phyloP scores from a whole-genome alignment of 2,329 filamentous ascomycete genomes.

The Phaeophleospora eucalypticola region DNA sequence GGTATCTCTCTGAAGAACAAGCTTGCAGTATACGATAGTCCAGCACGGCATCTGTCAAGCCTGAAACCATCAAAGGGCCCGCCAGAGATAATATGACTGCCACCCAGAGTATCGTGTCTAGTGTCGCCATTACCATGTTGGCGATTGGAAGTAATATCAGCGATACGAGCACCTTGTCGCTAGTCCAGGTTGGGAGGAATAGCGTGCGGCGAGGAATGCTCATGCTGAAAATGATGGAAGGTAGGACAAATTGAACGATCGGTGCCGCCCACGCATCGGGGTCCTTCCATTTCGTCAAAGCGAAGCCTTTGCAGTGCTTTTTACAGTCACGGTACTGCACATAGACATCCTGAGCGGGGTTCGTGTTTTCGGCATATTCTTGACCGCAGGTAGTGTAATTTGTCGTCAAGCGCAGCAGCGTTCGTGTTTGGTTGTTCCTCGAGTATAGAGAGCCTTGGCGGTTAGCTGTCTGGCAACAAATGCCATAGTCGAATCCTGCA shows the following conservation, averaged over 20 bases:
- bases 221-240: constrained; percentile 3
- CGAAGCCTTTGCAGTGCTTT: constrained; percentile 4
- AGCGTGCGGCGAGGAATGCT: constrained; percentile 5
- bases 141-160: not conserved
- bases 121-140: not conserved
- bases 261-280: constrained; percentile 5
- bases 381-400: constrained; percentile 5
- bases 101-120: constrained; percentile 8
- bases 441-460: not conserved
- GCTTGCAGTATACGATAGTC: constrained; percentile 3
- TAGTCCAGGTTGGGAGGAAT: constrained; percentile 1
- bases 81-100: constrained; percentile 4
- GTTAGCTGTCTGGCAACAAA: constrained; percentile 1
- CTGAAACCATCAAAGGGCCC: constrained; percentile 7
- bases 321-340: constrained; percentile 2
- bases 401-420: not conserved
- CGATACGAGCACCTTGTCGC: not conserved
- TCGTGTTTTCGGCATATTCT: not conserved
- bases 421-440: not conserved
- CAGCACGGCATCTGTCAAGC: constrained; percentile 6
- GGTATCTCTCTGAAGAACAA: not conserved
- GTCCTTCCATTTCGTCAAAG: constrained; percentile 1
- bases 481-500: constrained; percentile 1
- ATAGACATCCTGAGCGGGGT: constrained; percentile 4
- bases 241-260: constrained; percentile 6